Evolutionary conservation across 208 protist genomes (phyloP), one percentile per base, ranked within the genome.

Genomic region (Trypanosoma melophagium): DNA sequence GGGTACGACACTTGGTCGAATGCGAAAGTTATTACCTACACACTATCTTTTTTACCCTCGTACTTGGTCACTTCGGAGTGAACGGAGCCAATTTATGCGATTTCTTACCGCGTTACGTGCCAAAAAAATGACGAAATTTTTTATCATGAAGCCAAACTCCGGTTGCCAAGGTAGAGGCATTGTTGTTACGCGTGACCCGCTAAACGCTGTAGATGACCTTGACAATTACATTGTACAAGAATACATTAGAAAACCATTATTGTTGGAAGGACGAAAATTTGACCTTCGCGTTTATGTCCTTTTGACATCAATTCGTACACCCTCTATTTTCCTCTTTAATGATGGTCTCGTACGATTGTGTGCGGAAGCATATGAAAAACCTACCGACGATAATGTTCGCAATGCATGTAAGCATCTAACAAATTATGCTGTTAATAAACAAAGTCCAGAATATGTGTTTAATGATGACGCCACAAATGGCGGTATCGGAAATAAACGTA

Each of bases 391-490:
- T 12, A 98, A 98, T 77, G 62, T 84, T 52, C 79, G 86, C 52
- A 94, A 96, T 65, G 66, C 73, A 57, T 98, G 85, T 79, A 96
- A 97, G 82, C 98, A 99, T 76, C 80, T 99, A 58, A 99, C 98
- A 42, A 99, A 99, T 88, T 98, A 98, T 80, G 91, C 97, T 28
- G 84, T 99, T 24, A 98, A 98, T 79, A 98, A 98, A 74, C 79
- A 89, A 47, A 95, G 69, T 71, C 74, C 87, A 28, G 75, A 97
- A 19, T 98, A 97, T 79, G 86, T 96, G 24, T 93, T 89, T 66
- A 97, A 97, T 80, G 84, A 78, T 12, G 84, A 97, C 44, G 65
- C 79, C 4, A 74, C 77, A 10, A 82, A 87, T 60, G 80, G 85
- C 54, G 78, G 84, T 58, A 63, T 94, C 31, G 94, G 92, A 49